These are phyloP conservation scores for Furcasterigmium sp. DNA, from an alignment of 2,329 filamentous ascomycete species.

Conservation along the genomic window DNA sequence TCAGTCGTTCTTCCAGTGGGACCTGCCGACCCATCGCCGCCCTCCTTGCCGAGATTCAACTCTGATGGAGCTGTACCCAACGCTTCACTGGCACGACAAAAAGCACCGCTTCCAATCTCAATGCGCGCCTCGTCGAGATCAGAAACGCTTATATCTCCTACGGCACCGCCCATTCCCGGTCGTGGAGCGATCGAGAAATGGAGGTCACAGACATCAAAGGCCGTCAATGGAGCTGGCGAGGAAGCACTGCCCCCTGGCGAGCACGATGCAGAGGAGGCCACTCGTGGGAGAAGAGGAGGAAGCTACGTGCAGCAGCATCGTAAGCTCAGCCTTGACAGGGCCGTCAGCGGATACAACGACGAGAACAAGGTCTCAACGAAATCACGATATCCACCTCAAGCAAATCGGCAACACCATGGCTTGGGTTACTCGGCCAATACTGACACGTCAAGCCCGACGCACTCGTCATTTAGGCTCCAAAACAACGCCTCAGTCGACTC, in stretches of 20 bases:
- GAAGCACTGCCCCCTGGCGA: not conserved
- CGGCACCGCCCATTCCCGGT: conserved; percentile 21
- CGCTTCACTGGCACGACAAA: not conserved
- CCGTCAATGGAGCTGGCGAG: not conserved
- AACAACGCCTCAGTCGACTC: not conserved
- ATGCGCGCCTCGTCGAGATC: conserved; percentile 20
- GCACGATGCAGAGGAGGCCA: conserved; percentile 1
- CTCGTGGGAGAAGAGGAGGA: conserved; percentile 7
- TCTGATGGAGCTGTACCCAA: not conserved
- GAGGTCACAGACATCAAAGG: conserved; percentile 7
- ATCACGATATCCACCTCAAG: conserved; percentile 11
- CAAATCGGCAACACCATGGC: conserved; percentile 8
- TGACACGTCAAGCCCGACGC: not conserved
- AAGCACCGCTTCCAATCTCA: conserved; percentile 25
- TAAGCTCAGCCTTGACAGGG: conserved; percentile 10
- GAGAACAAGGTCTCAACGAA: conserved; percentile 8
- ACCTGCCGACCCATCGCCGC: too few species aligned
- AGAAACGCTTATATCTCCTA: conserved; percentile 19
- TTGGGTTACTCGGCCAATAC: not conserved
- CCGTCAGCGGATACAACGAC: conserved; percentile 9
- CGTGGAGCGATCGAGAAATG: conserved; percentile 25
- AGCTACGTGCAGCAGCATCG: conserved; percentile 11
- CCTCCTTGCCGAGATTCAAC: not conserved
- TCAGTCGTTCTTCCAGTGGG: too few species aligned
- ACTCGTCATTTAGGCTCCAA: not conserved